These are phyloP conservation scores for Claviceps sp. DNA, from an alignment of 2,329 filamentous ascomycete species.

Conservation along the genomic window DNA sequence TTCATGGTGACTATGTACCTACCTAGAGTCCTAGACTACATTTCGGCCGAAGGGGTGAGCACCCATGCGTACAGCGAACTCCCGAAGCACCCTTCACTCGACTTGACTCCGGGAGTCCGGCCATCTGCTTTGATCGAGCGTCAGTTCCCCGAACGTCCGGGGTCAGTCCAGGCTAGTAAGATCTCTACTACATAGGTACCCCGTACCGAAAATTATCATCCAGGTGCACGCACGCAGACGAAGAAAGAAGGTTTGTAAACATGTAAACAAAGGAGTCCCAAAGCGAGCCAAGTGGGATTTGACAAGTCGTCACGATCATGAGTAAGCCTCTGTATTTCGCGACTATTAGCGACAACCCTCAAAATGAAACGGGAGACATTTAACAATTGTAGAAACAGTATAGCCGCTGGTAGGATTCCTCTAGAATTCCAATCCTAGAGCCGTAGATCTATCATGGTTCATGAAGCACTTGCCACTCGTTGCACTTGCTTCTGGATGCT, in stretches of 20 bases:
- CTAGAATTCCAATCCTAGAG: too few relatives aligned
- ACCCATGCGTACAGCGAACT: neutral
- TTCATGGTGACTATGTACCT: neutral
- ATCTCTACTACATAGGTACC: neutral
- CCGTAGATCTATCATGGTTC: too few relatives aligned
- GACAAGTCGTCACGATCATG: neutral
- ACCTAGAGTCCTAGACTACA: neutral
- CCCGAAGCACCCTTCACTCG: neutral
- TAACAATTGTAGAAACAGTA: too few relatives aligned
- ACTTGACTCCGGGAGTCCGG: neutral
- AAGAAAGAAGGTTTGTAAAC: neutral
- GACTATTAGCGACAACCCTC: too few relatives aligned
- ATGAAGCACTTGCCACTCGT: too few relatives aligned
- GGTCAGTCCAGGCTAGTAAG: conserved; percentile 3
- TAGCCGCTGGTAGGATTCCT: too few relatives aligned
- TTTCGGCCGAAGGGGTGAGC: conserved; percentile 6
- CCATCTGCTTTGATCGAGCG: neutral
- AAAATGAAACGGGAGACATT: too few relatives aligned
- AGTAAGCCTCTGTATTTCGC: neutral
- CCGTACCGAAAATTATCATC: neutral
- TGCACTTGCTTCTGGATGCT: too few relatives aligned
- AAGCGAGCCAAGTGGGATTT: neutral
- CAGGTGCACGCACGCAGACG: neutral
- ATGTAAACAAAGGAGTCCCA: neutral
- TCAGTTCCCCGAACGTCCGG: conserved; percentile 3